phyloP scores from a whole-genome alignment of 1,139 yeast species.

The Sugiyamaella grinbergsii region DNA sequence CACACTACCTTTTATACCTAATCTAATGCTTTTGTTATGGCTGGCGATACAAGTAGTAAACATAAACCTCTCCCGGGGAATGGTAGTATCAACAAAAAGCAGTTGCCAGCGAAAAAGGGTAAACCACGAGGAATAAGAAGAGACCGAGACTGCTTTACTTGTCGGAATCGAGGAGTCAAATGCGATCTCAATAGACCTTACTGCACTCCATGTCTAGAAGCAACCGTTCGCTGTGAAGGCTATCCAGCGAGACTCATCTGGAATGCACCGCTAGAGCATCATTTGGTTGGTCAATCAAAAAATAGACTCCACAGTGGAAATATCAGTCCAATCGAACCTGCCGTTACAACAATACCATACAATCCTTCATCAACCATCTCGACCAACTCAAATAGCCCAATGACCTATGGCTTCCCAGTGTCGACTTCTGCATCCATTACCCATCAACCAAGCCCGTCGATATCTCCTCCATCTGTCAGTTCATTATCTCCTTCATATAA shows the following conservation, averaged over 20 bases:
- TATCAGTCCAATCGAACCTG: slow-evolving; percentile 4
- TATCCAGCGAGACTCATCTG: slow-evolving; percentile 33
- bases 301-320: not conserved
- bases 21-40: slow-evolving; percentile 7
- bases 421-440: not conserved
- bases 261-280: slow-evolving; percentile 19
- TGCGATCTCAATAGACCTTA: slow-evolving; percentile 34
- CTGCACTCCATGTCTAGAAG: slow-evolving; percentile 31
- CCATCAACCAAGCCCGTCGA: slow-evolving; percentile 6
- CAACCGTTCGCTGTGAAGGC: slow-evolving; percentile 30
- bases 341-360: not conserved
- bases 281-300: slow-evolving; percentile 7
- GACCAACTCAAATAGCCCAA: not conserved
- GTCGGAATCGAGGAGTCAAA: slow-evolving; percentile 31
- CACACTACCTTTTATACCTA: not conserved
- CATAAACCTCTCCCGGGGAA: not conserved
- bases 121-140: slow-evolving; percentile 33
- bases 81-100: slow-evolving; percentile 10
- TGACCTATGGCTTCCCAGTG: not conserved
- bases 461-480: slow-evolving; percentile 7
- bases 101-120: slow-evolving; percentile 25
- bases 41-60: slow-evolving; percentile 1
- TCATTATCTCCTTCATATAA: not conserved
- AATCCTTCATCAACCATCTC: not conserved
- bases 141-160: slow-evolving; percentile 34